Conservation (phyloP, 345 rosid genomes). For the Aquilaria sinensis region DNA sequence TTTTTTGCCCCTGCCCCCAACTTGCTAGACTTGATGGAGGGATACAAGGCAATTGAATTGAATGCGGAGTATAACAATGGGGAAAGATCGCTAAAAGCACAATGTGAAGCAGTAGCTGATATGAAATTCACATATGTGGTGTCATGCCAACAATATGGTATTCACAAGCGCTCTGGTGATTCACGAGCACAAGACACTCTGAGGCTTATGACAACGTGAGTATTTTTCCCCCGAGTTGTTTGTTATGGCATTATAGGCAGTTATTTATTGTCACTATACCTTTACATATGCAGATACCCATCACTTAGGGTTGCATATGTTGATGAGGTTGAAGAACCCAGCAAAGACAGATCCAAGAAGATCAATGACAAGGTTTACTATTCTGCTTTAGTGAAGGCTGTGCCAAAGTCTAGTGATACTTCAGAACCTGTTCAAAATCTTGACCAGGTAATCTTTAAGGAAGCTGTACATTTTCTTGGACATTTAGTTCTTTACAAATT, state of each 20-base stretch:
- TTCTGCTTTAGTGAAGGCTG: conserved; percentile 83
- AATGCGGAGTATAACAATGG: conserved; percentile 67
- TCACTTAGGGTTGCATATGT: conserved; percentile 98
- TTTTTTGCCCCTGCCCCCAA: not conserved
- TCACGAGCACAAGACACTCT: conserved; percentile 83
- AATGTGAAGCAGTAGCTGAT: conserved; percentile 97
- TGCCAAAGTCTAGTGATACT: conserved; percentile 85
- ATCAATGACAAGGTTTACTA: conserved; percentile 73
- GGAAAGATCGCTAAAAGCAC: conserved; percentile 75
- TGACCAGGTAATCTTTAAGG: conserved; percentile 62
- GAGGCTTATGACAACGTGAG: conserved; percentile 84
- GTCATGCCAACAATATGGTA: conserved; percentile 96
- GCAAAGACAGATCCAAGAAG: conserved; percentile 55
- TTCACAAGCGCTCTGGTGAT: conserved; percentile 80
- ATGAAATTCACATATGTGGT: conserved; percentile 96
- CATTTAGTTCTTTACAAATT: not conserved
- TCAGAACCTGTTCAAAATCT: conserved; percentile 73
- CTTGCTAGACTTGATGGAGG: conserved; percentile 85
- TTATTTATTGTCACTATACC: too few species aligned
- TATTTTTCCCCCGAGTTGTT: conserved; percentile 1
- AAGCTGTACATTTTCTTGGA: not conserved
- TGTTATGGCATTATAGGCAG: too few species aligned
- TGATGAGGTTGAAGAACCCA: conserved; percentile 94
- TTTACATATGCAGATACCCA: conserved; percentile 61
- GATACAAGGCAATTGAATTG: conserved; percentile 85